Evolutionary conservation across 2,329 filamentous ascomycete species (phyloP), one percentile per base, ranked within the genome.

Genomic region (Myriosclerotinia duriaeana): DNA sequence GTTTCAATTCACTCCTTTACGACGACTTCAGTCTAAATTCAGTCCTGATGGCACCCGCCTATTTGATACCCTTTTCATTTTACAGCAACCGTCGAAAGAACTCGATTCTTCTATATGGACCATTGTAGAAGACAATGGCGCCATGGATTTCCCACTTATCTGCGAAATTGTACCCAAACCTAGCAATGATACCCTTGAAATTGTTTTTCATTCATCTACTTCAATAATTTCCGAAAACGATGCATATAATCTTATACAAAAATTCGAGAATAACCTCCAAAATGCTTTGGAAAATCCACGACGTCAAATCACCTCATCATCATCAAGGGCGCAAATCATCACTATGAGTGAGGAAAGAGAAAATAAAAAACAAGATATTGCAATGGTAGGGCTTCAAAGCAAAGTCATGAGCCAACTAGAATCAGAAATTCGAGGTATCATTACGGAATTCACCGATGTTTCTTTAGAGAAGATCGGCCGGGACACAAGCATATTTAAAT

Each of bases 1-100:
- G 0, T 88, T 89, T 71, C 92, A 97, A 69, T 85, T 96, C 61
- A 91, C 89, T 0, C 86, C 92, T 1, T 78, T 96, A 36, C 85
- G 93, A 34, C 84, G 83, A 0, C 87, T 96, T 17, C 92, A 94
- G 72, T 79, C 78, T 1, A 78, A 81, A 71, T 70, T 80, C 73
- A 72, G 78, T 69, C 67, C 77, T 66, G 75, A 82, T 66, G 81
- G 83, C 1, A 78, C 78, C 22, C 82, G 81, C 15, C 79, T 97
- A 0, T 97, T 97, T 75, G 91, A 96, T 74, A 91, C 89, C 1
- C 78, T 97, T 40, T 80, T 97, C 20, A 84, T 97, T 59, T 80
- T 97, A 14, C 93, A 97, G 74, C 87, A 89, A 53, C 81, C 84
- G 0, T 73, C 80, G 8, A 83, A 85, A 42, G 80, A 84, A 2